Base-by-base conservation (phyloP, 331 rosid genomes). In the Rhamnella rubrinervis region DNA sequence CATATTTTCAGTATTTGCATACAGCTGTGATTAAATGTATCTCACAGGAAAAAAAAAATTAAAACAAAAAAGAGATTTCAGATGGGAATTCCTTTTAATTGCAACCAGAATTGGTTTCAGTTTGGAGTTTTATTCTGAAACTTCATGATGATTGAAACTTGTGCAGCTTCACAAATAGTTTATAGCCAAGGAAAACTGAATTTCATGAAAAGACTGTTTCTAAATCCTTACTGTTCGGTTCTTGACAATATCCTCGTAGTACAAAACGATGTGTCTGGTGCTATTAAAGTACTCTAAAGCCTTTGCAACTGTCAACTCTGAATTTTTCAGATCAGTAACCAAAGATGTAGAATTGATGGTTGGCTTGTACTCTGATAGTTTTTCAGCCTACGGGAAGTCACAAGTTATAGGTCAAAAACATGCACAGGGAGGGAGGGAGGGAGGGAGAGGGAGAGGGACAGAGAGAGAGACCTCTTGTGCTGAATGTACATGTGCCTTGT, bases 401-500 rank as follows among this genome's bases (percentile, higher is more conserved):
- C 67, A 74, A 71, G 64, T 57, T 19, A 70, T 62, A 75, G 77
- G 70, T 71, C 56, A 71, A 55, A 62, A 73, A 63, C 28, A 66
- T 55, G 38, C 18, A 40, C 37, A 14, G 9, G 38, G 17, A 12
- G 44, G 1, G 65, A 15, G 55, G 16, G 9, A 17, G 15, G 11
- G 15, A 14, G 56, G 2, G 40, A 59, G 63, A 19, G 41, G 37
- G 46, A 61, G 47, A 55, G 23, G 68, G 71, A 59, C 63, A 70
- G 72, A 66, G 56, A 59, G 68, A 74, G 68, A 66, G 9, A 88
- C 96, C 96, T 93, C 98, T 85, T 91, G 82, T 49, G 69, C 78
- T 13, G 97, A 81, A 85, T 91, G 98, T 37, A 93, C 98, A 66
- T 91, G 98, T 58, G 98, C 78, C 77, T 93, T 93, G 71, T 93